Evolutionary conservation across 2,329 filamentous ascomycete genomes (phyloP).

Genomic region (Diaporthe citrichinensis): DNA sequence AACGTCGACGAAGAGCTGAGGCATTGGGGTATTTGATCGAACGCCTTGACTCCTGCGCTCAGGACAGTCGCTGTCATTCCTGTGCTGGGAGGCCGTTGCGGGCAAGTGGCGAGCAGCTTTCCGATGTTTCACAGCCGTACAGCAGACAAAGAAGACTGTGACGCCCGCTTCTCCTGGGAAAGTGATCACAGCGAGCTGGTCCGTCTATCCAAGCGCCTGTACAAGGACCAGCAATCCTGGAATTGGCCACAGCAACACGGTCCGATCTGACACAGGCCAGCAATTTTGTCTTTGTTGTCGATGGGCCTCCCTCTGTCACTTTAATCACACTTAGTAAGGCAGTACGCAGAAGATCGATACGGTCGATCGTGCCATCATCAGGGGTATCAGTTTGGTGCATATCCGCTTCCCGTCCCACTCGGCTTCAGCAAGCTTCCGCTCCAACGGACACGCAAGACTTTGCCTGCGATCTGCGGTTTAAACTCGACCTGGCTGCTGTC

Average conservation of each 20-base stretch:
- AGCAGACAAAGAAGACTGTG: conserved; percentile 51
- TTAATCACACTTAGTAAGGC: conserved; percentile 29
- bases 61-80: conserved; percentile 37
- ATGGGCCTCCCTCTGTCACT: conserved; percentile 30
- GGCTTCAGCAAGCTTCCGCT: conserved; percentile 43
- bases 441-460: conserved; percentile 39
- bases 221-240: conserved; percentile 24
- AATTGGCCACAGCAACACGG: conserved; percentile 28
- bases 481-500: conserved; percentile 38
- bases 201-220: conserved; percentile 26
- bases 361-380: conserved; percentile 29
- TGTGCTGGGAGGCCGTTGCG: conserved; percentile 31
- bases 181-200: conserved; percentile 35
- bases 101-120: conserved; percentile 47
- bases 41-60: conserved; percentile 1
- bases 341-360: conserved; percentile 9
- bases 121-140: conserved; percentile 52
- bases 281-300: conserved; percentile 34
- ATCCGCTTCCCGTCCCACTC: conserved; percentile 40
- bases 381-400: conserved; percentile 37
- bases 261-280: conserved; percentile 31
- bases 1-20: neutral
- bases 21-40: neutral
- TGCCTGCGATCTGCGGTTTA: conserved; percentile 27
- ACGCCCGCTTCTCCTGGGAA: conserved; percentile 40